phyloP scores from a whole-genome alignment of 805 yeast species.

The Clavispora asparagi region DNA sequence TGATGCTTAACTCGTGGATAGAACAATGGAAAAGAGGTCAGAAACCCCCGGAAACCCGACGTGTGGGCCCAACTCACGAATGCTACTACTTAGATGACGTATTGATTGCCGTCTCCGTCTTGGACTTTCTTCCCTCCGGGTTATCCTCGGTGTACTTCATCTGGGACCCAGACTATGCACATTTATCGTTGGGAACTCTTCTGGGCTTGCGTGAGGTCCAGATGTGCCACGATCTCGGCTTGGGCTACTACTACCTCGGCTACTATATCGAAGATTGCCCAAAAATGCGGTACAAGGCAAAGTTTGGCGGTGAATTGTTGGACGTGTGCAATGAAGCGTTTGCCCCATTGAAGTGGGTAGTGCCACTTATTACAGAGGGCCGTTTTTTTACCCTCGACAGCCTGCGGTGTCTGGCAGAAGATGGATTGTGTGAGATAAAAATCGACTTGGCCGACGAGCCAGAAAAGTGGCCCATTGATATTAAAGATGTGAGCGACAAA shows the following conservation, averaged over 20 bases:
- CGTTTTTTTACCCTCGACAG: constrained; percentile 25
- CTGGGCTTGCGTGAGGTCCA: constrained; percentile 70
- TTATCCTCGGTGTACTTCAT: constrained; percentile 82
- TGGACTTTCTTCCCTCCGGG: constrained; percentile 72
- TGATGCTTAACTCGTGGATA: constrained; percentile 37
- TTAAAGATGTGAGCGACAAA: constrained; percentile 4
- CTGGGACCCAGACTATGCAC: constrained; percentile 77
- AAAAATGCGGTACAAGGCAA: constrained; percentile 77
- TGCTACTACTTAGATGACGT: constrained; percentile 61
- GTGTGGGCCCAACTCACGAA: constrained; percentile 70
- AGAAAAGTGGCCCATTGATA: constrained; percentile 6
- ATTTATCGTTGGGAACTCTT: constrained; percentile 69
- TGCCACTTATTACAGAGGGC: constrained; percentile 23
- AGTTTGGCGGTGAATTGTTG: constrained; percentile 70
- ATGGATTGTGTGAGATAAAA: constrained; percentile 4
- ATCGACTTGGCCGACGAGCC: constrained; percentile 8
- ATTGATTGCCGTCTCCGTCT: constrained; percentile 69
- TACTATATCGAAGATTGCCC: constrained; percentile 73
- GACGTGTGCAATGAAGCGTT: constrained; percentile 49
- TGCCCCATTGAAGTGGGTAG: constrained; percentile 31
- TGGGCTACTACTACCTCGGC: constrained; percentile 69
- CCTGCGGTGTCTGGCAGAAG: background rate
- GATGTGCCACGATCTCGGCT: constrained; percentile 41
- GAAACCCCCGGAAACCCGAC: background rate
- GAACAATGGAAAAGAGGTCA: constrained; percentile 12